These are phyloP conservation scores for Magnolia sinica DNA, from an alignment of 164 flowering plant species.

Conservation along the genomic window DNA sequence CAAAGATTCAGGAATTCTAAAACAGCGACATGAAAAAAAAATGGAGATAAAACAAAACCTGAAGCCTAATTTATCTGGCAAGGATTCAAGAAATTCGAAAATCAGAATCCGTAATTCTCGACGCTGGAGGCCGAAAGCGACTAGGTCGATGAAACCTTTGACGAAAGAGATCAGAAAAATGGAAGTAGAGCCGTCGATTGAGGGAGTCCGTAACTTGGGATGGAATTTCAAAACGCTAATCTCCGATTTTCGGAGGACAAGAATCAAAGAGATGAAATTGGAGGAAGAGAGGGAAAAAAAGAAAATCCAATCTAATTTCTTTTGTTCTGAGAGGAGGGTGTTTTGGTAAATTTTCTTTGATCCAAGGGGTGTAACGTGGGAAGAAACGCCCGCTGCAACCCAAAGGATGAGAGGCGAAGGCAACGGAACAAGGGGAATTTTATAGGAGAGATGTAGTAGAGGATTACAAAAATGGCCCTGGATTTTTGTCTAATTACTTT, in stretches of 20 bases:
- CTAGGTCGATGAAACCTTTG: not conserved
- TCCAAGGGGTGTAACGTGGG: slow-evolving; percentile 13
- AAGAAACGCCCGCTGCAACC: slow-evolving; percentile 15
- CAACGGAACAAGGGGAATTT: too few species aligned
- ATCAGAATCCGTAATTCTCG: too few species aligned
- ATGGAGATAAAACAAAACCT: too few species aligned
- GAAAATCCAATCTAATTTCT: too few species aligned
- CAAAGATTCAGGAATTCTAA: not conserved
- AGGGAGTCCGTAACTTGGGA: not conserved
- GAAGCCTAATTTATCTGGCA: too few species aligned
- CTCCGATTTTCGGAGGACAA: not conserved
- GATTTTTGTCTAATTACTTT: too few species aligned
- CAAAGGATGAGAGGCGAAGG: slow-evolving; percentile 16
- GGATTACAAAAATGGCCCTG: too few species aligned
- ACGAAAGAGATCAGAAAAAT: not conserved
- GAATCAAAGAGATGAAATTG: not conserved
- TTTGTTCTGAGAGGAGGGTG: not conserved
- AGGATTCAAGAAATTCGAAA: too few species aligned
- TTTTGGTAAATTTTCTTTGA: not conserved
- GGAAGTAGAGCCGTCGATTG: not conserved
- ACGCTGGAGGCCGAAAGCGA: too few species aligned
- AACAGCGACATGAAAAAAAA: not conserved
- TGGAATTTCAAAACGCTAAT: not conserved
- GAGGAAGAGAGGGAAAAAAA: not conserved
- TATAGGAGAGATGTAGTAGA: too few species aligned